Conservation (phyloP, 495 filamentous ascomycete genomes). For the Penicillium verhagenii region DNA sequence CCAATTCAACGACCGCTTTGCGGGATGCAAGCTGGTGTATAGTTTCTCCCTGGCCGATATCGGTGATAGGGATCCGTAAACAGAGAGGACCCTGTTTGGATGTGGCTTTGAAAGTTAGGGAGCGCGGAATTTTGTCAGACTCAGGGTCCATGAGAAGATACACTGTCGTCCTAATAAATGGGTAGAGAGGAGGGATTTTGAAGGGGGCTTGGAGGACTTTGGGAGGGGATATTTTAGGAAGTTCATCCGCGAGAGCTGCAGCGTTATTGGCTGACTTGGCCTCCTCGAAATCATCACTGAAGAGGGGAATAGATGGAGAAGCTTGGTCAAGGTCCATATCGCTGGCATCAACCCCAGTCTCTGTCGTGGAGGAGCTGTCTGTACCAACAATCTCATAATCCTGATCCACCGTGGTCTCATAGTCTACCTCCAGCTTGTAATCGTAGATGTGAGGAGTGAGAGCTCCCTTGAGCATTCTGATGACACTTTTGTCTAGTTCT, state of each 20-base stretch:
- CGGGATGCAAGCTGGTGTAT: constrained; percentile 70
- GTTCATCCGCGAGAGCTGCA: background rate
- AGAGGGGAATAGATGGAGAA: background rate
- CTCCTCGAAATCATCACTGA: background rate
- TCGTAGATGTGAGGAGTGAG: constrained; percentile 8
- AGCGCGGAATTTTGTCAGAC: constrained; percentile 38
- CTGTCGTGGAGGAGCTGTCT: background rate
- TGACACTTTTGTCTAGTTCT: constrained; percentile 5
- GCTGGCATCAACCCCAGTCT: background rate
- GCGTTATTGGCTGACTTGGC: background rate
- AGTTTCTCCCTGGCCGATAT: constrained; percentile 48
- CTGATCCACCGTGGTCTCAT: background rate
- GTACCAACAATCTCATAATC: background rate
- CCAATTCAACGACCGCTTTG: constrained; percentile 65
- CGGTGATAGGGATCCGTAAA: constrained; percentile 60
- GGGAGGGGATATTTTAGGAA: constrained; percentile 3
- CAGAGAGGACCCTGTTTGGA: constrained; percentile 54
- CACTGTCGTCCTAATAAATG: constrained; percentile 8
- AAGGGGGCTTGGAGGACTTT: constrained; percentile 3
- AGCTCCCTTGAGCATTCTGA: constrained; percentile 15
- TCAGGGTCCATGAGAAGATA: constrained; percentile 1
- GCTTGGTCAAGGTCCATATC: background rate
- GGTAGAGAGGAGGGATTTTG: constrained; percentile 9
- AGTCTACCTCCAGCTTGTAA: constrained; percentile 6
- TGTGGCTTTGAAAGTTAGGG: constrained; percentile 55